Evolutionary conservation across 2,329 filamentous ascomycete species (phyloP).

Genomic region (Achaetomium macrosporum): DNA sequence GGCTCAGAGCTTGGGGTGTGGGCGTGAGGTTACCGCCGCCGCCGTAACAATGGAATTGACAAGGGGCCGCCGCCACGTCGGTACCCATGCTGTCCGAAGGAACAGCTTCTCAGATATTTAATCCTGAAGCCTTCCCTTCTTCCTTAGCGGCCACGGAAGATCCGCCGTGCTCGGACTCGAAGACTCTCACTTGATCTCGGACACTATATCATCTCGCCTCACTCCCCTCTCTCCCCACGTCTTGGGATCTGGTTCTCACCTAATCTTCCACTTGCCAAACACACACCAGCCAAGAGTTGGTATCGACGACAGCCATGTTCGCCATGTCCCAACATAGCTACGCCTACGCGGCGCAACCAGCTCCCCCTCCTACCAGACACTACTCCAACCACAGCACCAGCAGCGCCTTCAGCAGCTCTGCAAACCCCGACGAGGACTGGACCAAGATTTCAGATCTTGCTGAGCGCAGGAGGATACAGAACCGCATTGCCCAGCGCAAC

Average conservation of each 20-base stretch:
- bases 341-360: slow-evolving; percentile 34
- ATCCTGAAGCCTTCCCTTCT: slow-evolving; percentile 18
- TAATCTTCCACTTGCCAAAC: slow-evolving; percentile 8
- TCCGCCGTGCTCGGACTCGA: slow-evolving; percentile 4
- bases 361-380: slow-evolving; percentile 49
- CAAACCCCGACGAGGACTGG: slow-evolving; percentile 97
- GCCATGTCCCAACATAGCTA: slow-evolving; percentile 40
- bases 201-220: slow-evolving; percentile 5
- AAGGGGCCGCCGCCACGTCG: slow-evolving; percentile 16
- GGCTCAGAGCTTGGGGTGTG: slow-evolving; percentile 5
- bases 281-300: neutral
- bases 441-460: slow-evolving; percentile 97
- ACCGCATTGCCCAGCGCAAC: slow-evolving; percentile 94
- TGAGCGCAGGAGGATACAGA: slow-evolving; percentile 90
- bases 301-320: slow-evolving; percentile 32
- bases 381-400: slow-evolving; percentile 72
- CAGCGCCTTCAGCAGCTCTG: slow-evolving; percentile 90
- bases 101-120: slow-evolving; percentile 20
- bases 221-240: neutral
- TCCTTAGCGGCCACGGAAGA: slow-evolving; percentile 1
- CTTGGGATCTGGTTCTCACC: slow-evolving; percentile 13
- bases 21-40: slow-evolving; percentile 4
- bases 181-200: neutral
- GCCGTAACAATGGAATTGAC: slow-evolving; percentile 1
- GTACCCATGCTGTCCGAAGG: slow-evolving; percentile 6